These are phyloP conservation scores for Vigna trinervia DNA, from an alignment of 306 rosid genomes.

Conservation along the genomic window DNA sequence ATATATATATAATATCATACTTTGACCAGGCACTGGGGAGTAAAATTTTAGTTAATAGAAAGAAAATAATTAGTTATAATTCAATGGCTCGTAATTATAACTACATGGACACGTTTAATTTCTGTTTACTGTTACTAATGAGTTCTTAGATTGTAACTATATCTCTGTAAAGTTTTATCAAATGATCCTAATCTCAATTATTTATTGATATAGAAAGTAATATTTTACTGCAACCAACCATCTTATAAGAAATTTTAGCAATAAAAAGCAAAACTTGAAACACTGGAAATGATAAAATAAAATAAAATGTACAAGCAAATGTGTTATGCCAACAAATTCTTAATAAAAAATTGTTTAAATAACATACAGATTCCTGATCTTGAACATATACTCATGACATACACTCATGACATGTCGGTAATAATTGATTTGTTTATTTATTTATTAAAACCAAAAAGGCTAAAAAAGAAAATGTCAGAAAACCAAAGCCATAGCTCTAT, in stretches of 20 bases:
- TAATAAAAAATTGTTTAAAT: constrained; percentile 41
- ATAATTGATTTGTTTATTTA: constrained; percentile 47
- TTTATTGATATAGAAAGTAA: neutral
- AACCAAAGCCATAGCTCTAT: constrained; percentile 46
- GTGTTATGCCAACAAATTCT: constrained; percentile 43
- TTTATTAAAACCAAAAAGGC: constrained; percentile 17
- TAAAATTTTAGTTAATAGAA: neutral
- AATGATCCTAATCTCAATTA: neutral
- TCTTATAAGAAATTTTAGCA: neutral
- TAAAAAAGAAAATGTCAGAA: constrained; percentile 45
- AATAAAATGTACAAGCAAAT: constrained; percentile 20
- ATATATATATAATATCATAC: neutral
- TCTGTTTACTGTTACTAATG: neutral
- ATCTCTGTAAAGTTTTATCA: neutral
- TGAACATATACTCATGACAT: constrained; percentile 59
- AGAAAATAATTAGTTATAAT: neutral
- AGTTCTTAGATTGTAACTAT: neutral
- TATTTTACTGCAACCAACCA: neutral
- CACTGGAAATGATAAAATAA: neutral
- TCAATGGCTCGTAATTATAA: neutral
- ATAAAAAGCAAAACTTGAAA: constrained; percentile 4
- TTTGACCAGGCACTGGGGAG: neutral
- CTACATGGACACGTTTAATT: neutral
- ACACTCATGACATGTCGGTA: constrained; percentile 75
- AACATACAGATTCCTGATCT: constrained; percentile 54